Conservation (phyloP, 164 flowering plant species). For the Pachysandra terminalis region DNA sequence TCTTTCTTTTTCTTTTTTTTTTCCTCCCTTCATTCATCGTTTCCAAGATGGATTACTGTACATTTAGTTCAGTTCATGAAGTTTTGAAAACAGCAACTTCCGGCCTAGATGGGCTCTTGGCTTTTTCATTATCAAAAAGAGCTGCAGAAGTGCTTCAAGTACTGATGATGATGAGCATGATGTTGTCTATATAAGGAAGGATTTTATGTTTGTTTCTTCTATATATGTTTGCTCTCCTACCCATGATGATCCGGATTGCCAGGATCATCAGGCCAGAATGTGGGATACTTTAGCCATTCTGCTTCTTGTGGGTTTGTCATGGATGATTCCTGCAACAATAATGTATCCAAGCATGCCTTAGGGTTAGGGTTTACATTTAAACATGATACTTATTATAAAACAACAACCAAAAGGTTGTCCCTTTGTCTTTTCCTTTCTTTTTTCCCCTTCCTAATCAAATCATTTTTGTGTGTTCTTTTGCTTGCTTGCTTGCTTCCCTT, state of each 20-base stretch:
- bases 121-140: conserved; percentile 19
- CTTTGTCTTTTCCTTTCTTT: too few species aligned
- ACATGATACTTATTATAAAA: too few species aligned
- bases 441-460: too few species aligned
- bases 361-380: neutral
- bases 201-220: conserved; percentile 11
- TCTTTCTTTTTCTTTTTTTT: conserved; percentile 10
- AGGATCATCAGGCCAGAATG: conserved; percentile 89
- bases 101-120: conserved; percentile 14
- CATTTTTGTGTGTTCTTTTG: too few species aligned
- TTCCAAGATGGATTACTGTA: conserved; percentile 37
- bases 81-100: conserved; percentile 10
- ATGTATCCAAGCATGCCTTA: neutral
- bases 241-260: conserved; percentile 93
- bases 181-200: conserved; percentile 31
- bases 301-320: conserved; percentile 51
- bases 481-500: too few species aligned
- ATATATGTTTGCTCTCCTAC: conserved; percentile 37
- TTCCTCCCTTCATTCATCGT: conserved; percentile 17
- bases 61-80: conserved; percentile 44
- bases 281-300: conserved; percentile 70
- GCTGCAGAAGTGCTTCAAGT: conserved; percentile 22
- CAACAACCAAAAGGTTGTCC: too few species aligned
- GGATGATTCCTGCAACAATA: conserved; percentile 46
- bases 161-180: conserved; percentile 34